Evolutionary conservation across 345 rosid genomes (phyloP).

Genomic region (Eucalyptus sp.): DNA sequence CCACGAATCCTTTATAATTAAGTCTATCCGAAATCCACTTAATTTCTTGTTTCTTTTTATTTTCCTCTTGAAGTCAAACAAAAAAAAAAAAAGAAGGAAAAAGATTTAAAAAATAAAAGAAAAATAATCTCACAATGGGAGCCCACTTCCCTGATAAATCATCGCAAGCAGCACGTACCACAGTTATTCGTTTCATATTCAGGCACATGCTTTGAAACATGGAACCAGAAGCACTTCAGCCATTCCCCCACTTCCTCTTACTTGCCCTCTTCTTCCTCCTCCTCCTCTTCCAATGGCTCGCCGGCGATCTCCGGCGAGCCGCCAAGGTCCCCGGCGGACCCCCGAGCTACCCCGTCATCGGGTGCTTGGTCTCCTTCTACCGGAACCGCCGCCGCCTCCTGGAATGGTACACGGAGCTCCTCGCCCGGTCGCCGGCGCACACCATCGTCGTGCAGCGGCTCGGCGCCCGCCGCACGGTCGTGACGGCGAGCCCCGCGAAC

Average conservation of each 20-base stretch:
- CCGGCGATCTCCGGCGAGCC: neutral
- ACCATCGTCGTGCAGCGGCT: conserved; percentile 49
- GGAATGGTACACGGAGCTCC: conserved; percentile 77
- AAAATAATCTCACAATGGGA: neutral
- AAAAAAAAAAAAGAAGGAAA: neutral
- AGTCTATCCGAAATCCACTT: neutral
- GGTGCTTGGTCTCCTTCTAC: conserved; percentile 64
- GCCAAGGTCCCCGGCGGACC: conserved; percentile 3
- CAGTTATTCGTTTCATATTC: neutral
- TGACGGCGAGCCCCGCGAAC: conserved; percentile 73
- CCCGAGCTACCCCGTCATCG: conserved; percentile 47
- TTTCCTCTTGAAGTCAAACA: neutral
- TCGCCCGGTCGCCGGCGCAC: conserved; percentile 33
- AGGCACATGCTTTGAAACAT: neutral
- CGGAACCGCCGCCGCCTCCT: conserved; percentile 48
- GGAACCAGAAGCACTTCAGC: neutral
- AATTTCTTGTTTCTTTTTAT: neutral
- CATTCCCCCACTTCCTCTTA: neutral
- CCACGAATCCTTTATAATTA: neutral
- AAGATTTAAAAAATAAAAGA: neutral
- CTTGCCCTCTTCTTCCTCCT: neutral
- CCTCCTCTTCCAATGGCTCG: neutral
- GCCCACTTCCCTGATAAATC: neutral
- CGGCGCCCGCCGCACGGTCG: conserved; percentile 50
- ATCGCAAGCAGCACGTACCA: neutral